phyloP scores from a whole-genome alignment of 2,329 filamentous ascomycete genomes.

The Eutypa lata region DNA sequence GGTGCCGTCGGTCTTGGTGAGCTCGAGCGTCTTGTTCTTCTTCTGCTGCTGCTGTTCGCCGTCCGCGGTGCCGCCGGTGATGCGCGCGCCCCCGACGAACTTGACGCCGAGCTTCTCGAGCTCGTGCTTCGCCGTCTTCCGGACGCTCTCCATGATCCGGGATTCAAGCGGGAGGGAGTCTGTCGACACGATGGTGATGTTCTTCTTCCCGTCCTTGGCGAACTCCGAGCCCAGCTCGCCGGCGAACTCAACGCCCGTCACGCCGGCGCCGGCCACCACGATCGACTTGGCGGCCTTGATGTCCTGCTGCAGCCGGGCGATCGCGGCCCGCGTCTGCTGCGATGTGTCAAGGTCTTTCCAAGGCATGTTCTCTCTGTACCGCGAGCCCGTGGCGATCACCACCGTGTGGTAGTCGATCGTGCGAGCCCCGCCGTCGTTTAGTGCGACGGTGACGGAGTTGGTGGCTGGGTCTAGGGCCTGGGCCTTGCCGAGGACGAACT shows the following conservation, averaged over 20 bases:
- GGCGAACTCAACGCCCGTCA: conserved; percentile 48
- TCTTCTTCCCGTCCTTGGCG: conserved; percentile 39
- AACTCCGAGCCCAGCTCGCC: conserved; percentile 51
- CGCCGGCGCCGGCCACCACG: conserved; percentile 49
- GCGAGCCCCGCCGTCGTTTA: conserved; percentile 30
- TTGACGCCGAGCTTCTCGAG: conserved; percentile 43
- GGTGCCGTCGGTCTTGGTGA: conserved; percentile 30
- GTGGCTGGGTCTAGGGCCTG: conserved; percentile 36
- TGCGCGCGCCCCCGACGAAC: conserved; percentile 36
- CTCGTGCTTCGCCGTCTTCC: conserved; percentile 34
- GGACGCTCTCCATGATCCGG: conserved; percentile 32
- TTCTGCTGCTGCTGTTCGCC: conserved; percentile 13
- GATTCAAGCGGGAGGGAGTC: conserved; percentile 36
- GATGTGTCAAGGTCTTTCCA: conserved; percentile 46
- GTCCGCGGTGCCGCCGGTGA: conserved; percentile 18
- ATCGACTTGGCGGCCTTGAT: conserved; percentile 44
- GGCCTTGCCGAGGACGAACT: conserved; percentile 50
- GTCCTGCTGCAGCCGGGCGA: conserved; percentile 33
- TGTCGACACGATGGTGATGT: conserved; percentile 41
- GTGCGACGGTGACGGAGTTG: conserved; percentile 40
- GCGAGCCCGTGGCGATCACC: conserved; percentile 53
- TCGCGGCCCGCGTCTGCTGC: conserved; percentile 36
- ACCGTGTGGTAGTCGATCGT: conserved; percentile 48
- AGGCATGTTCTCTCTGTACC: conserved; percentile 40
- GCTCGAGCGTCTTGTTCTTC: conserved; percentile 28